A percentile compares a stretch with the other conserved stretches of the same genome.
Evolutionary conservation across 2,329 filamentous ascomycete genomes (phyloP).

Genomic region (Xylaria sp.): DNA sequence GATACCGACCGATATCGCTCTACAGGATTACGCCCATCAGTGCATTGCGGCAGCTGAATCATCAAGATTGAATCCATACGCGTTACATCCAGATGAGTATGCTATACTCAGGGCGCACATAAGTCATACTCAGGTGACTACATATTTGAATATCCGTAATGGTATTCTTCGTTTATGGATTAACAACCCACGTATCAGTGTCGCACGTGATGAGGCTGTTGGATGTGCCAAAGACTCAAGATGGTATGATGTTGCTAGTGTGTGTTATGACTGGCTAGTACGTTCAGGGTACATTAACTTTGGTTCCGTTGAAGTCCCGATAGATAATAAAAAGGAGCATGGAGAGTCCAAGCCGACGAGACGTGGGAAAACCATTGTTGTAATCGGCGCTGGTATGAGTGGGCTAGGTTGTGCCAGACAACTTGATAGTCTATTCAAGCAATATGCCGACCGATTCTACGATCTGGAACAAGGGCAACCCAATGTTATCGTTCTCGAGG

Average conservation of each 20-base stretch:
- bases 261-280: conserved; percentile 93
- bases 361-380: conserved; percentile 77
- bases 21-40: conserved; percentile 86
- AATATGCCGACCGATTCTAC: conserved; percentile 76
- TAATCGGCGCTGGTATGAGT: conserved; percentile 94
- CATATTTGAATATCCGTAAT: conserved; percentile 96
- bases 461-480: conserved; percentile 75
- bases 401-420: conserved; percentile 93
- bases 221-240: conserved; percentile 88
- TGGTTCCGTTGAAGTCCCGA: conserved; percentile 82
- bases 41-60: conserved; percentile 90
- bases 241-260: conserved; percentile 88
- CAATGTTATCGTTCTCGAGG: conserved; percentile 84
- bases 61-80: conserved; percentile 88
- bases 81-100: conserved; percentile 86
- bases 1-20: conserved; percentile 78
- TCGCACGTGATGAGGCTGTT: conserved; percentile 85
- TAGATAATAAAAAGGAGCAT: conserved; percentile 54
- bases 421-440: conserved; percentile 83
- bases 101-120: conserved; percentile 81
- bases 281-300: conserved; percentile 96
- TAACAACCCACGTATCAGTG: conserved; percentile 82
- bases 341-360: conserved; percentile 56
- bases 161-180: conserved; percentile 92
- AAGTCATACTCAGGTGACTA: conserved; percentile 88